phyloP scores from a whole-genome alignment of 73 alveolate genomes.

The Paramecium sexaurelia region DNA sequence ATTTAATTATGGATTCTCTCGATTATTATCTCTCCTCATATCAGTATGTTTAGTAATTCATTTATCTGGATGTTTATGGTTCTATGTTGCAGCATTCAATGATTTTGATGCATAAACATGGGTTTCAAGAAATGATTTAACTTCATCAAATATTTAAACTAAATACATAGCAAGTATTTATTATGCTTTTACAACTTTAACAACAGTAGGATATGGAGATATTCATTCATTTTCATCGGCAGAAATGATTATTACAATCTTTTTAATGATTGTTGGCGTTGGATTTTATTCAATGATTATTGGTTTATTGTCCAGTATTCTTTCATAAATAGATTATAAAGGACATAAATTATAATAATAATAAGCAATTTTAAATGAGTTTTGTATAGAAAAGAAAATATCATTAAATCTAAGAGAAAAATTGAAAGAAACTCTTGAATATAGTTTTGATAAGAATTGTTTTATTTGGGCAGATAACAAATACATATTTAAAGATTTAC shows the following conservation, averaged over 20 bases:
- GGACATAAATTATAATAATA: conserved; percentile 65
- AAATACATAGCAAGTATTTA: conserved; percentile 75
- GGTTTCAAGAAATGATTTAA: conserved; percentile 77
- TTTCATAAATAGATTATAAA: conserved; percentile 83
- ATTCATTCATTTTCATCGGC: conserved; percentile 67
- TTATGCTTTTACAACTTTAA: conserved; percentile 80
- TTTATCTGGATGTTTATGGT: conserved; percentile 88
- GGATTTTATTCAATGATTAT: conserved; percentile 83
- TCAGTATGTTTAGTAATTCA: conserved; percentile 80
- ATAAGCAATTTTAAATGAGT: conserved; percentile 75
- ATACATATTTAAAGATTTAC: conserved; percentile 75
- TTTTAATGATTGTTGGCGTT: conserved; percentile 81
- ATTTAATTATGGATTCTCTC: conserved; percentile 72
- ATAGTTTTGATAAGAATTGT: conserved; percentile 69
- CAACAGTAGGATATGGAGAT: conserved; percentile 88
- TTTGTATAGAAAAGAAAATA: conserved; percentile 77
- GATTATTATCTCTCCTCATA: conserved; percentile 65
- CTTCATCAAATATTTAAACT: conserved; percentile 49
- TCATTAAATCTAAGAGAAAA: conserved; percentile 65
- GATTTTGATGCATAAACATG: conserved; percentile 85
- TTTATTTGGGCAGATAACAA: conserved; percentile 72
- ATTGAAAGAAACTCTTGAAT: conserved; percentile 70
- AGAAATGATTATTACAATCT: conserved; percentile 69
- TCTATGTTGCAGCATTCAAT: conserved; percentile 77
- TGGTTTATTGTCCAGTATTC: conserved; percentile 77